A percentile compares a stretch with the other conserved stretches of the same genome.
Conservation (phyloP, 2,329 filamentous ascomycete genomes). For the Myriosclerotinia curreyana region DNA sequence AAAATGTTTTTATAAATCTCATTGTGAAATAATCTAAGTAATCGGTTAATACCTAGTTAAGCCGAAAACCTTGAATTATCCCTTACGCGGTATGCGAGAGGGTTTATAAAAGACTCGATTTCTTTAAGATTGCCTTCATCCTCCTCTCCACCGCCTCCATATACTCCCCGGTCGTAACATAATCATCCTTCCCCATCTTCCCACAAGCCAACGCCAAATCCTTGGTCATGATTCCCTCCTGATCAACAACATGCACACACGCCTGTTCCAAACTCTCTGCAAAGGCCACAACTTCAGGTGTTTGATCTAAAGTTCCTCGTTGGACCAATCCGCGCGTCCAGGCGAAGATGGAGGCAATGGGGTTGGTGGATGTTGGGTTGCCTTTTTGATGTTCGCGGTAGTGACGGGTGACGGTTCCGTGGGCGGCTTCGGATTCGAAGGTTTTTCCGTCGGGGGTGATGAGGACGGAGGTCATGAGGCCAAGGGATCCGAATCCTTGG, state of each 20-base stretch:
- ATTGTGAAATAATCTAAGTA: too few relatives aligned
- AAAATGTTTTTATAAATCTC: too few relatives aligned
- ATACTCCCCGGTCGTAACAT: slow-evolving; percentile 91
- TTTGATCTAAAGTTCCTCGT: slow-evolving; percentile 87
- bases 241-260: slow-evolving; percentile 89
- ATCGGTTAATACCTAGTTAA: too few relatives aligned
- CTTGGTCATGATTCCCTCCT: slow-evolving; percentile 98
- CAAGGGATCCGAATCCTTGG: slow-evolving; percentile 95
- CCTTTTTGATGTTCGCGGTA: slow-evolving; percentile 99
- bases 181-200: slow-evolving; percentile 77
- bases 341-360: slow-evolving; percentile 97
- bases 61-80: too few relatives aligned
- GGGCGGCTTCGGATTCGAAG: slow-evolving; percentile 95
- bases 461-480: slow-evolving; percentile 96
- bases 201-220: slow-evolving; percentile 94
- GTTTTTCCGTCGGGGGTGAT: slow-evolving; percentile 96
- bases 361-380: slow-evolving; percentile 95
- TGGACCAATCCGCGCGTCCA: slow-evolving; percentile 95
- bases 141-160: slow-evolving; percentile 87
- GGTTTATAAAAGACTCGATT: too few relatives aligned
- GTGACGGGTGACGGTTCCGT: slow-evolving; percentile 97
- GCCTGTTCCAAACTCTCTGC: slow-evolving; percentile 90
- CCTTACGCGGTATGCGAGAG: too few relatives aligned
- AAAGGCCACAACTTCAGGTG: slow-evolving; percentile 88
- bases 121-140: slow-evolving; percentile 75